Evolutionary conservation across 2,329 filamentous ascomycete genomes (phyloP).

Genomic region (Colletotrichum trifolii): DNA sequence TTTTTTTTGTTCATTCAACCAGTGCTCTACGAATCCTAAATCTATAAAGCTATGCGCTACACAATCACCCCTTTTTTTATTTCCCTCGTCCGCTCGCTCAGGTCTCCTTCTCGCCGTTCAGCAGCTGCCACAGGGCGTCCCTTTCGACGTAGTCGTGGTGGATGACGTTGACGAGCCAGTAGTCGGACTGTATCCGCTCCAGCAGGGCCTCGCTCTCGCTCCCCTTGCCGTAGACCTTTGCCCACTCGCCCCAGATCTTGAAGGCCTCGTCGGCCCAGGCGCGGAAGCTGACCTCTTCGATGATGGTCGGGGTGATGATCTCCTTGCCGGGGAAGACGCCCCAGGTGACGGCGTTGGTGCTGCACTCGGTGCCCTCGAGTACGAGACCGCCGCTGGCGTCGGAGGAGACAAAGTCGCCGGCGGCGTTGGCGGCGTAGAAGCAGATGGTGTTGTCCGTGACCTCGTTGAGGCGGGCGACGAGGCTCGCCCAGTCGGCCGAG

Average conservation of each 20-base stretch:
- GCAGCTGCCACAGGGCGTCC: constrained; percentile 77
- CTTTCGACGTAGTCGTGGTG: constrained; percentile 81
- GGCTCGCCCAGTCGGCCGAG: constrained; percentile 73
- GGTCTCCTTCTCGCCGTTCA: constrained; percentile 54
- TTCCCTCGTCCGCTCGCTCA: not conserved
- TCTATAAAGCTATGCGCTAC: not conserved
- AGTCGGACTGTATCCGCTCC: constrained; percentile 72
- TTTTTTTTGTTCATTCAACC: not conserved
- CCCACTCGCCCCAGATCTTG: constrained; percentile 95
- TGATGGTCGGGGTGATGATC: constrained; percentile 95
- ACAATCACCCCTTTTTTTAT: not conserved
- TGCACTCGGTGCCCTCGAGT: constrained; percentile 52
- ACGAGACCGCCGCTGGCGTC: constrained; percentile 57
- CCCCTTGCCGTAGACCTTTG: constrained; percentile 82
- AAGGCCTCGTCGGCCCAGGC: constrained; percentile 98
- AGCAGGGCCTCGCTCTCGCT: constrained; percentile 79
- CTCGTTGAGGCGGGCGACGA: constrained; percentile 67
- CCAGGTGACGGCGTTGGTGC: constrained; percentile 96
- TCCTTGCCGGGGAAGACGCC: constrained; percentile 95
- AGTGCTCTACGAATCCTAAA: constrained; percentile 3
- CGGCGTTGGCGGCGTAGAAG: constrained; percentile 86
- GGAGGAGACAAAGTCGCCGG: constrained; percentile 82
- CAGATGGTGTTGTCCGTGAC: constrained; percentile 73
- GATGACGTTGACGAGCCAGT: constrained; percentile 92
- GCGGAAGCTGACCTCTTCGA: constrained; percentile 92